phyloP scores from a whole-genome alignment of 2,329 filamentous ascomycete genomes.

The Paramyrothecium roridum region DNA sequence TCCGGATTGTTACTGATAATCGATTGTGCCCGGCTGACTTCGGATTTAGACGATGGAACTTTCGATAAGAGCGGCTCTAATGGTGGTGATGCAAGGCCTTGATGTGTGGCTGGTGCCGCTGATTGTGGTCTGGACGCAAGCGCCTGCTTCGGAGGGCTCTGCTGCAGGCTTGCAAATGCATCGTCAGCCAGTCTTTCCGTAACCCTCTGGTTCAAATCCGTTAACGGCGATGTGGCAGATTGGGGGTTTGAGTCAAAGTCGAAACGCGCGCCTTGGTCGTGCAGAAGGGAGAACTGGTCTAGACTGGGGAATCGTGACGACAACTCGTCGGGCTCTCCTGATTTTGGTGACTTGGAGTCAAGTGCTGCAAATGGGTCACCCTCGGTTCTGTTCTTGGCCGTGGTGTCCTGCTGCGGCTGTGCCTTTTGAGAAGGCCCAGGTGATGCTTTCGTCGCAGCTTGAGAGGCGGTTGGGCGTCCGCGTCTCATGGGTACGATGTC shows the following conservation, averaged over 20 bases:
- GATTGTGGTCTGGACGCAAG: slow-evolving; percentile 25
- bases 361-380: slow-evolving; percentile 89
- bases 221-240: slow-evolving; percentile 38
- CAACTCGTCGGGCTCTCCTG: slow-evolving; percentile 69
- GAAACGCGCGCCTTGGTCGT: slow-evolving; percentile 80
- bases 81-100: slow-evolving; percentile 19
- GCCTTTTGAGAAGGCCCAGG: neutral
- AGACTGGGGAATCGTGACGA: slow-evolving; percentile 84
- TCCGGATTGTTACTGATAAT: slow-evolving; percentile 64
- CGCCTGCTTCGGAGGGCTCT: slow-evolving; percentile 12
- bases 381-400: slow-evolving; percentile 65
- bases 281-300: slow-evolving; percentile 87
- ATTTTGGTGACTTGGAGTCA: slow-evolving; percentile 56
- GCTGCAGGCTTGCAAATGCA: slow-evolving; percentile 61
- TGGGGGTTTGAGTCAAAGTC: slow-evolving; percentile 65
- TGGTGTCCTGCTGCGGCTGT: slow-evolving; percentile 41
- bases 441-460: slow-evolving; percentile 22
- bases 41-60: slow-evolving; percentile 36
- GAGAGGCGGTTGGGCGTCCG: slow-evolving; percentile 57
- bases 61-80: slow-evolving; percentile 30
- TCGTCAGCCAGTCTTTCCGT: slow-evolving; percentile 79
- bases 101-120: slow-evolving; percentile 20
- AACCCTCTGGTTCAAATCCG: slow-evolving; percentile 58
- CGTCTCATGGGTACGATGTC: slow-evolving; percentile 93
- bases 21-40: slow-evolving; percentile 58